Percentiles rank a stretch among this genome's conserved stretches.
phyloP scores from a whole-genome alignment of 768 basidiomycete genomes.

The Suillus variegatus region DNA sequence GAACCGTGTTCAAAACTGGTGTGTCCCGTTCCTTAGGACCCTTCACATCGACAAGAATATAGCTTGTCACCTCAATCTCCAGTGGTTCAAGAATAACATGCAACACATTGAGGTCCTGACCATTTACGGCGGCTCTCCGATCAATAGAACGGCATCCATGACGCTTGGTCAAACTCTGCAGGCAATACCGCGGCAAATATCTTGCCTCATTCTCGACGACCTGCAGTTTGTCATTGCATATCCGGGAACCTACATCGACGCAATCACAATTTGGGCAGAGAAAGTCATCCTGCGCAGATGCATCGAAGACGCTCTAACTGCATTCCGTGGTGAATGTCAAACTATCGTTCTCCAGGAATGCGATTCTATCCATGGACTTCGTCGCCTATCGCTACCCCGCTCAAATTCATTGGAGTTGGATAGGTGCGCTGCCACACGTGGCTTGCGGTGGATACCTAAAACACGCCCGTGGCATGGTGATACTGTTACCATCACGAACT shows the following conservation, averaged over 20 bases:
- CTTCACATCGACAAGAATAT: background rate
- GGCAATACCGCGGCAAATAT: background rate
- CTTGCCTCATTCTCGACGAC: background rate
- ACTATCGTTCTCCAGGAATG: background rate
- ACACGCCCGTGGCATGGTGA: background rate
- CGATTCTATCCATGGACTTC: background rate
- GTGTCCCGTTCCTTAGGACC: background rate
- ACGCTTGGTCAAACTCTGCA: background rate
- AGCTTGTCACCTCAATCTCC: background rate
- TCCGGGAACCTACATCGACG: fast-evolving
- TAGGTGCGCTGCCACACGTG: background rate
- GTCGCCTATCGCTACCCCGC: background rate
- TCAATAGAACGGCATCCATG: background rate
- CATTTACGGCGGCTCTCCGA: background rate
- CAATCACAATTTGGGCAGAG: background rate
- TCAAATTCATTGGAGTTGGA: conserved; percentile 1
- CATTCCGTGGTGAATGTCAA: background rate
- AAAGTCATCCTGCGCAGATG: background rate
- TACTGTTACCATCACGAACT: background rate
- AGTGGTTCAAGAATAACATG: background rate
- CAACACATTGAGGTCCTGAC: background rate
- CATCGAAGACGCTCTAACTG: background rate
- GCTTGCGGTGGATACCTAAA: background rate
- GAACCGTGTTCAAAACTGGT: background rate
- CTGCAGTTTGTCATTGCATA: background rate